Conservation (phyloP, 805 yeast genomes). For the Monosporozyma unispora region DNA sequence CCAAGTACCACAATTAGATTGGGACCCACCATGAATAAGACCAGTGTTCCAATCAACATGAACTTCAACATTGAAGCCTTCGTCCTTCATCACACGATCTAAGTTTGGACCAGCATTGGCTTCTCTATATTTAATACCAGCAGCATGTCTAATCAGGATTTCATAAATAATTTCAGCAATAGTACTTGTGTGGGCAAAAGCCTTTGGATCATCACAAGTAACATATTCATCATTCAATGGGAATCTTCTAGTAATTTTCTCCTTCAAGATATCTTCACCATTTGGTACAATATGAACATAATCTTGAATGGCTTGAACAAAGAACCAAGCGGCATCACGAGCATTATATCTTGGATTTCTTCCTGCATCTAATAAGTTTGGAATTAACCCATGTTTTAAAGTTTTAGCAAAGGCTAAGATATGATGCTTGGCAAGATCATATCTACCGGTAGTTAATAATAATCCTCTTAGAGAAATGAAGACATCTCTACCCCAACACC, state of each 20-base stretch:
- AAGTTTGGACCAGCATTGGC: conserved; percentile 88
- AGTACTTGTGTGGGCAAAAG: conserved; percentile 62
- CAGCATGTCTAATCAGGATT: conserved; percentile 78
- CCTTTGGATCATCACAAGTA: conserved; percentile 56
- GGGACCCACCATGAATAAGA: conserved; percentile 82
- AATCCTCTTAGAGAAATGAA: conserved; percentile 82
- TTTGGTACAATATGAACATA: conserved; percentile 59
- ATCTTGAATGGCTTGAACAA: conserved; percentile 80
- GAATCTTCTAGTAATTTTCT: conserved; percentile 70
- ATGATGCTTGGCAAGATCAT: conserved; percentile 70
- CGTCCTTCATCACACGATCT: conserved; percentile 86
- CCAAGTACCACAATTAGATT: conserved; percentile 96
- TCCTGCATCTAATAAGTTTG: conserved; percentile 87
- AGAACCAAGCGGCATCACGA: conserved; percentile 96
- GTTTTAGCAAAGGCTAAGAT: conserved; percentile 84
- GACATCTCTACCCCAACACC: conserved; percentile 98
- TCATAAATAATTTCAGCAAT: conserved; percentile 76
- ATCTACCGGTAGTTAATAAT: conserved; percentile 66
- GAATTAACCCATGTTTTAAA: conserved; percentile 89
- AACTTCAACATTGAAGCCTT: conserved; percentile 81
- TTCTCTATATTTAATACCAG: conserved; percentile 79
- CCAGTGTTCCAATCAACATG: conserved; percentile 86
- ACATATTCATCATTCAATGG: conserved; percentile 82
- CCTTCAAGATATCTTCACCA: conserved; percentile 60
- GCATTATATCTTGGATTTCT: conserved; percentile 92